A percentile compares a stretch with the other conserved stretches of the same genome.
phyloP scores from a whole-genome alignment of 108 stramenopile species.

The Craspedostauros australis region DNA sequence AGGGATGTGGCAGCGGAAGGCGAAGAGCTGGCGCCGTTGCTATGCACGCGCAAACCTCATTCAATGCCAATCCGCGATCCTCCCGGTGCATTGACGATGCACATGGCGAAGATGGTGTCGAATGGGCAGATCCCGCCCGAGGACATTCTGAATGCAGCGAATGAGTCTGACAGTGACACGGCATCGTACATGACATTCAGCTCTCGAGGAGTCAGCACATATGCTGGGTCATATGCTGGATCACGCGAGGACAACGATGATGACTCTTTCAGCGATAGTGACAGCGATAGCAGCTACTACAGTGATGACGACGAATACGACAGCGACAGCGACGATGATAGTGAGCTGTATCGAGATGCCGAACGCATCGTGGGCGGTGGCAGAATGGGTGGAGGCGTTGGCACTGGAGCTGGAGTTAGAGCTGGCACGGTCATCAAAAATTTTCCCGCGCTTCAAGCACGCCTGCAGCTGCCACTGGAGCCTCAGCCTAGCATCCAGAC shows the following conservation, averaged over 20 bases:
- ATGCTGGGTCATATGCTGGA: not conserved
- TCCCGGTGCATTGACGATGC: conserved; percentile 3
- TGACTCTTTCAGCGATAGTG: too few species aligned
- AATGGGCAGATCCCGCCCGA: conserved; percentile 20
- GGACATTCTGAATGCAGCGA: conserved; percentile 10
- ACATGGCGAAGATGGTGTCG: conserved; percentile 16
- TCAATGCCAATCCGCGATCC: conserved; percentile 28
- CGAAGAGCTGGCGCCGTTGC: conserved; percentile 24
- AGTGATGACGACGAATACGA: too few species aligned
- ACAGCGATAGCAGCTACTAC: too few species aligned
- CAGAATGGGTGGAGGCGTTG: not conserved
- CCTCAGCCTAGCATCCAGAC: too few species aligned
- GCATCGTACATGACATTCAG: too few species aligned
- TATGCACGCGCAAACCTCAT: conserved; percentile 13
- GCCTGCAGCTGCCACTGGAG: too few species aligned
- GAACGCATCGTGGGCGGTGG: not conserved
- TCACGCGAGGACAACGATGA: conserved; percentile 1
- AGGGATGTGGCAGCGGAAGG: conserved; percentile 18
- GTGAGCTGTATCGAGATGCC: not conserved
- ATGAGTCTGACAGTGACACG: too few species aligned
- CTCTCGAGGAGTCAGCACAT: not conserved
- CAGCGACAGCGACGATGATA: too few species aligned
- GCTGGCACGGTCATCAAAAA: not conserved
- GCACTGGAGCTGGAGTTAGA: too few species aligned
- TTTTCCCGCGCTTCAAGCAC: too few species aligned